phyloP scores from a whole-genome alignment of 176 grass and related monocot species.

The Phoenix dactylifera region DNA sequence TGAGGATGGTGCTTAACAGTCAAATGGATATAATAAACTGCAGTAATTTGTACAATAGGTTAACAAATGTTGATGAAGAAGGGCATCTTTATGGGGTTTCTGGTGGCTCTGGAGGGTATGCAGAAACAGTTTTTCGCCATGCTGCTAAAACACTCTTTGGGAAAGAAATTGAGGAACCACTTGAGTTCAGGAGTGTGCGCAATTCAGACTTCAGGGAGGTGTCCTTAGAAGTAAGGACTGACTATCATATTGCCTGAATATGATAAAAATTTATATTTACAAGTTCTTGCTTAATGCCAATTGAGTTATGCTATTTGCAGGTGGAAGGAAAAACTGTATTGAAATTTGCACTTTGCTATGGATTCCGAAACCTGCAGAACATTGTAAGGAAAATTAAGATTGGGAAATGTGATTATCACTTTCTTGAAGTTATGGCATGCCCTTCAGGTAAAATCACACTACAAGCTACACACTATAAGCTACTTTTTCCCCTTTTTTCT shows the following conservation, averaged over 20 bases:
- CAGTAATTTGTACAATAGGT: slow-evolving; percentile 23
- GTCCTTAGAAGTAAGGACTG: slow-evolving; percentile 43
- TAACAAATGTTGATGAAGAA: slow-evolving; percentile 79
- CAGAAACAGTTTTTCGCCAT: slow-evolving; percentile 76
- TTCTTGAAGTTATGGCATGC: slow-evolving; percentile 97
- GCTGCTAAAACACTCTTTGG: slow-evolving; percentile 61
- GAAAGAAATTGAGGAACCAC: slow-evolving; percentile 48
- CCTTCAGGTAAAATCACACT: slow-evolving; percentile 59
- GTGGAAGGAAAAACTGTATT: slow-evolving; percentile 74
- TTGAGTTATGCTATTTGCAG: slow-evolving; percentile 32
- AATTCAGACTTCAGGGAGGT: slow-evolving; percentile 88
- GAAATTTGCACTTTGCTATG: slow-evolving; percentile 95
- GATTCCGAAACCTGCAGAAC: slow-evolving; percentile 93
- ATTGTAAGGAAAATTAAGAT: slow-evolving; percentile 91
- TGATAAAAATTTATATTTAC: background rate
- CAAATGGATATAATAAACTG: too few relatives aligned
- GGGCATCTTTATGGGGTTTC: slow-evolving; percentile 79
- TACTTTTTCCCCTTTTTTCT: too few relatives aligned
- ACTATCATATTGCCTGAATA: background rate
- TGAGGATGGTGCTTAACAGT: too few relatives aligned
- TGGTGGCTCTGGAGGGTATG: slow-evolving; percentile 91
- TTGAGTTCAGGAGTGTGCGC: slow-evolving; percentile 62
- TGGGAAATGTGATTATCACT: slow-evolving; percentile 92
- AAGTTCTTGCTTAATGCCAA: too few relatives aligned
- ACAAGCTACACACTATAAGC: too few relatives aligned